Evolutionary conservation across 495 filamentous ascomycete species (phyloP).

Genomic region (Acidomyces sp.): DNA sequence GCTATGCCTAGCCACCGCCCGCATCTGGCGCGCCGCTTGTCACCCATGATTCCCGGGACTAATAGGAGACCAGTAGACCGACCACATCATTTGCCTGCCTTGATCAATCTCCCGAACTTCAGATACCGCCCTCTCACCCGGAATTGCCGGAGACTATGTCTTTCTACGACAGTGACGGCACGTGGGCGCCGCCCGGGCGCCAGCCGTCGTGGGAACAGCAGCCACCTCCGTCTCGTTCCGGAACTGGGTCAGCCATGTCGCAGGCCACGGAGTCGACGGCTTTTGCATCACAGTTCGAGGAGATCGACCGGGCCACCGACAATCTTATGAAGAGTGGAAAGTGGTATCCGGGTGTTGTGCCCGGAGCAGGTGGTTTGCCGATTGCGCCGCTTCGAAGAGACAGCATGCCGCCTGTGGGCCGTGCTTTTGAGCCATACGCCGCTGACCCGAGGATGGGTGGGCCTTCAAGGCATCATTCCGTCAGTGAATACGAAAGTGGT

Average conservation of each 20-base stretch:
- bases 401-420: constrained; percentile 45
- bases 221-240: constrained; percentile 73
- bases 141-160: constrained; percentile 43
- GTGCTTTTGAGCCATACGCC: constrained; percentile 46
- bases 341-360: constrained; percentile 60
- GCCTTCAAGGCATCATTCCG: constrained; percentile 63
- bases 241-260: constrained; percentile 47
- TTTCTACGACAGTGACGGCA: constrained; percentile 80
- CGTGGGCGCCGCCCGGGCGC: constrained; percentile 55
- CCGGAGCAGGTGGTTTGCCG: constrained; percentile 21
- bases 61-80: no score
- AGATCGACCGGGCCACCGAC: constrained; percentile 91
- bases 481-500: constrained; percentile 72
- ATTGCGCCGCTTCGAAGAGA: constrained; percentile 55
- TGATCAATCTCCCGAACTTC: background rate
- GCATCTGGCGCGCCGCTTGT: no score
- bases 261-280: constrained; percentile 66
- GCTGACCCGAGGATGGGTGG: constrained; percentile 17
- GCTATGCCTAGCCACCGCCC: background rate
- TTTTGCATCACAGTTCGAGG: constrained; percentile 84
- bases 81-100: no score
- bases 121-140: background rate
- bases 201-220: constrained; percentile 72
- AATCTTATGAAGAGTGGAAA: constrained; percentile 94
- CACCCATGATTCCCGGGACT: no score